Evolutionary conservation across 768 basidiomycete genomes (phyloP), one percentile per base, ranked within the genome.

Genomic region (Pholiota conissans): DNA sequence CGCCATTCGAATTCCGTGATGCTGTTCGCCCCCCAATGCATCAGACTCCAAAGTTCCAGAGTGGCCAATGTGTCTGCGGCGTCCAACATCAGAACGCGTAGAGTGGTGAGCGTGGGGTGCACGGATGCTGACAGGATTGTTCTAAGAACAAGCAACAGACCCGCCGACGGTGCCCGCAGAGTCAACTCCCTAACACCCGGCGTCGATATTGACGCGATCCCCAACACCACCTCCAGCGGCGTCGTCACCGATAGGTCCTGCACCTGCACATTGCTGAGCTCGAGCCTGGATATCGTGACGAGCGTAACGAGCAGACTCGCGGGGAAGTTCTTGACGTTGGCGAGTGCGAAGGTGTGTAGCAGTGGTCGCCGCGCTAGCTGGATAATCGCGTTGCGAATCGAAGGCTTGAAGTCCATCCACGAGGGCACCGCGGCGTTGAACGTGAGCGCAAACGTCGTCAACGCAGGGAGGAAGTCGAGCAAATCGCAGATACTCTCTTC

Each of bases 401-500:
- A 56, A 22, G 58, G 56, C 3, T 34, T 55, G 47, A 67, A 59
- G 3, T 54, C 51, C 8, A 46, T 56, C 66, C 66, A 67, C 11
- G 54, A 22, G 1, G 66, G 66, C 14, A 51, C 34, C 2, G 57
- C 59, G 18, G 61, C 62, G 40, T 62, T 63, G 59, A 65, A 62
- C 24, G 48, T 52, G 14, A 66, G 46, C 9, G 61, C 50, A 55
- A 63, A 63, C 0, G 47, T 35, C 1, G 49, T 14, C 11, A 66
- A 35, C 7, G 35, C n/a, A 29, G 27, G 55, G 26, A 49, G 26
- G 13, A 49, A 13, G 28, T 13, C 64, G 28, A 67, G 47, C 16
- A 65, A 3, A 32, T 63, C 62, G 52, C 57, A 61, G n/a, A 67
- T 52, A 28, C 55, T 62, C 40, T 65, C 64, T 37, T 67, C 66